Percentiles rank a stretch among this genome's conserved stretches.
Evolutionary conservation across 2,329 filamentous ascomycete genomes (phyloP).

Genomic region (Graphilbum fragrans): DNA sequence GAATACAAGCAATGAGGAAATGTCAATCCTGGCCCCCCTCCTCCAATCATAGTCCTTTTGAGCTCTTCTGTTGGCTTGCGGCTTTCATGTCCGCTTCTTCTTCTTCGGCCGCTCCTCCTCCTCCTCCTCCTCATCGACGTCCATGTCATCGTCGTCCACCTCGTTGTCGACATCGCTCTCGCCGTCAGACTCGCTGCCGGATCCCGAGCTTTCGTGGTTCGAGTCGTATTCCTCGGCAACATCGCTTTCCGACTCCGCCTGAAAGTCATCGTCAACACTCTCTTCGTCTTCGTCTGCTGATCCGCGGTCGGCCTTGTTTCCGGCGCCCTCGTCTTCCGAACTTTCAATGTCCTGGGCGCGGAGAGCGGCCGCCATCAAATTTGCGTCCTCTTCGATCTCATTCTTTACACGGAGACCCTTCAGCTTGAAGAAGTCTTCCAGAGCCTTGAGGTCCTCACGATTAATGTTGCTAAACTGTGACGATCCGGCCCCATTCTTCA

Average conservation of each 20-base stretch:
- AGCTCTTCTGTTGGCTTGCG: too few species aligned
- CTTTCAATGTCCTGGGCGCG: slow-evolving; percentile 72
- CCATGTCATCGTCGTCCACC: slow-evolving; percentile 35
- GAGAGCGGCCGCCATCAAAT: slow-evolving; percentile 66
- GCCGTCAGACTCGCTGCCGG: slow-evolving; percentile 52
- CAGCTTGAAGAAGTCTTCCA: slow-evolving; percentile 96
- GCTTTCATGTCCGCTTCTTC: slow-evolving; percentile 24
- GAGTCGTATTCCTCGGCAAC: slow-evolving; percentile 95
- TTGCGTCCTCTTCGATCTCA: slow-evolving; percentile 91
- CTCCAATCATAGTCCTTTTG: not conserved
- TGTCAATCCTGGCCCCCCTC: not conserved
- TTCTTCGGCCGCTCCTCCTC: slow-evolving; percentile 26
- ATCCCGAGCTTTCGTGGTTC: slow-evolving; percentile 74
- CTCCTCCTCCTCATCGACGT: slow-evolving; percentile 27
- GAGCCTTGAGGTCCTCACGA: slow-evolving; percentile 86
- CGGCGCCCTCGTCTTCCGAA: slow-evolving; percentile 72
- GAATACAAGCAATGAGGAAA: not conserved
- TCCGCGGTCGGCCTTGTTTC: slow-evolving; percentile 61
- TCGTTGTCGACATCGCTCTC: slow-evolving; percentile 48
- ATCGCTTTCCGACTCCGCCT: slow-evolving; percentile 82
- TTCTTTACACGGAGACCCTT: slow-evolving; percentile 96
- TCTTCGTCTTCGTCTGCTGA: slow-evolving; percentile 95
- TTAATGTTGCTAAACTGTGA: slow-evolving; percentile 99
- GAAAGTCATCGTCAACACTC: slow-evolving; percentile 91
- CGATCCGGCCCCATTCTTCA: slow-evolving; percentile 78